These are phyloP conservation scores for Melastoma candidum DNA, from an alignment of 441 rosid genomes.

Conservation along the genomic window DNA sequence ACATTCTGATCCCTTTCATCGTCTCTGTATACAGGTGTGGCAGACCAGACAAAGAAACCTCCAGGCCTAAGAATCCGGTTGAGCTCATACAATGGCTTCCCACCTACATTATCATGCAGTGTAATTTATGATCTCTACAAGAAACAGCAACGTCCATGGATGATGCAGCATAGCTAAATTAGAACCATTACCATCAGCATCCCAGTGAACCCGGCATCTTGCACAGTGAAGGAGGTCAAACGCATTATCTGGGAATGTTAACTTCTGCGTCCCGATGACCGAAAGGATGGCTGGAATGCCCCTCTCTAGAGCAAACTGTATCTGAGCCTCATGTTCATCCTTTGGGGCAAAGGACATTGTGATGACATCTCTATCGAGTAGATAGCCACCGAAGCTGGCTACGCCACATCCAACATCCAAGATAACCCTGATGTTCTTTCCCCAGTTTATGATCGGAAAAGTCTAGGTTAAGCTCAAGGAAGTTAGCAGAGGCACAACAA, in stretches of 20 bases:
- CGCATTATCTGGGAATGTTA: slow-evolving; percentile 54
- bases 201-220: slow-evolving; percentile 93
- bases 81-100: slow-evolving; percentile 81
- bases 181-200: slow-evolving; percentile 49
- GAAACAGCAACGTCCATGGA: slow-evolving; percentile 7
- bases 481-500: background rate
- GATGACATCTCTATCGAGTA: slow-evolving; percentile 62
- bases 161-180: slow-evolving; percentile 1
- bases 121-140: slow-evolving; percentile 2
- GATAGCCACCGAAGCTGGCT: slow-evolving; percentile 88
- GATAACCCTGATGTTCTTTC: slow-evolving; percentile 50
- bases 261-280: slow-evolving; percentile 71
- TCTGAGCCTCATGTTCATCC: slow-evolving; percentile 97
- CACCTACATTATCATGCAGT: slow-evolving; percentile 39
- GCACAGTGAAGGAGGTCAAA: slow-evolving; percentile 90
- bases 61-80: slow-evolving; percentile 90
- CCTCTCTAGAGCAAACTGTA: slow-evolving; percentile 89
- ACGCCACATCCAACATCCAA: slow-evolving; percentile 96
- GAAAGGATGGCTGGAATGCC: slow-evolving; percentile 88
- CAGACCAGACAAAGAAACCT: slow-evolving; percentile 90
- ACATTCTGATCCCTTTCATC: slow-evolving; percentile 49
- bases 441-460: slow-evolving; percentile 61
- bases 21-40: slow-evolving; percentile 74
- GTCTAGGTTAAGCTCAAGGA: slow-evolving; percentile 25
- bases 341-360: slow-evolving; percentile 95